A percentile compares a stretch with the other conserved stretches of the same genome.
Evolutionary conservation across 495 filamentous ascomycete genomes (phyloP).

Genomic region (Neurospora cerealis): DNA sequence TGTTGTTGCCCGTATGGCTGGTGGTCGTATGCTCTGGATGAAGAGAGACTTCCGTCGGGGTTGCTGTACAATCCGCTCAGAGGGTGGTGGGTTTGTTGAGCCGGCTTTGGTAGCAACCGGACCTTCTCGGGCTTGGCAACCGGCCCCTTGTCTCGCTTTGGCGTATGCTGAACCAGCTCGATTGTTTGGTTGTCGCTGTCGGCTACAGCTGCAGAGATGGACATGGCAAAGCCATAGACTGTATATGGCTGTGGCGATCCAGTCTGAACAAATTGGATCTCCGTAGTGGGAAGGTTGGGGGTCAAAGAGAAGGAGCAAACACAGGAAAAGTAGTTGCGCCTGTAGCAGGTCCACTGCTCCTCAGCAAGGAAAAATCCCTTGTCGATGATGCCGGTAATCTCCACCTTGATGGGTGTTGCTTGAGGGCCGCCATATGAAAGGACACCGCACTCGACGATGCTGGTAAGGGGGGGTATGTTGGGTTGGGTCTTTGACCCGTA

Average conservation of each 20-base stretch:
- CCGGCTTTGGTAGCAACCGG: conserved; percentile 55
- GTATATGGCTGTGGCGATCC: conserved; percentile 33
- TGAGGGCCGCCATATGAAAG: conserved; percentile 45
- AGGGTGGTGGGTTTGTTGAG: conserved; percentile 36
- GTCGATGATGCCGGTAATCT: conserved; percentile 78
- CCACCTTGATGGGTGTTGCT: conserved; percentile 48
- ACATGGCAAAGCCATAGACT: conserved; percentile 66
- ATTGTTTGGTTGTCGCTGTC: conserved; percentile 66
- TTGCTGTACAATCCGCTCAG: conserved; percentile 23
- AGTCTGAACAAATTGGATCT: conserved; percentile 30
- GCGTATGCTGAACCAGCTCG: conserved; percentile 88
- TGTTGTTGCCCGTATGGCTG: conserved; percentile 27
- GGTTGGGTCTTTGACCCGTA: conserved; percentile 30
- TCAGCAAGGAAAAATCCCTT: conserved; percentile 87
- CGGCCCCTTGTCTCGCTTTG: conserved; percentile 88
- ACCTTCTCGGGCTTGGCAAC: conserved; percentile 67
- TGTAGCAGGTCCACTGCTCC: conserved; percentile 90
- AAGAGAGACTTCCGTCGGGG: conserved; percentile 28
- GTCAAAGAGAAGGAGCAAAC: conserved; percentile 66
- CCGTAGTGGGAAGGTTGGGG: conserved; percentile 26
- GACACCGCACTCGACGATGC: conserved; percentile 46
- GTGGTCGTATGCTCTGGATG: conserved; percentile 28
- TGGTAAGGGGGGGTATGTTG: conserved; percentile 49
- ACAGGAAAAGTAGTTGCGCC: conserved; percentile 90
- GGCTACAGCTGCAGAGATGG: conserved; percentile 80